phyloP scores from a whole-genome alignment of 257 asterid species.

The Solanum chilense region DNA sequence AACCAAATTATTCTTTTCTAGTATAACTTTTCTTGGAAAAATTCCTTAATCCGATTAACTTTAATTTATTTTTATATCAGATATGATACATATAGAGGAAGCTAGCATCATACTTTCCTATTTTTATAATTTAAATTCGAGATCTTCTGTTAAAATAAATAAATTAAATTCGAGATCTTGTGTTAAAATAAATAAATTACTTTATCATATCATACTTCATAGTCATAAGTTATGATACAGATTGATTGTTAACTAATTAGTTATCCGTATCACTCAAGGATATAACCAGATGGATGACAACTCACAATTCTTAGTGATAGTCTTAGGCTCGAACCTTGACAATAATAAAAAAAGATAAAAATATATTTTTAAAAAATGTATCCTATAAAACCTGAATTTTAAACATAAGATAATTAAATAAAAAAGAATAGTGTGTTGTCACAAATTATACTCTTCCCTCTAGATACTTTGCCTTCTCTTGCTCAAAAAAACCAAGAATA shows the following conservation, averaged over 20 bases:
- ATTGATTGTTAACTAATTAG: not conserved
- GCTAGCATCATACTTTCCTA: no score
- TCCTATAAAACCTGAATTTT: no score
- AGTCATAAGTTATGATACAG: no score
- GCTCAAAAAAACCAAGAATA: not conserved
- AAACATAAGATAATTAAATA: no score
- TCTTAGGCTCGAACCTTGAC: not conserved
- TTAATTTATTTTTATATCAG: not conserved
- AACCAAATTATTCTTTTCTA: not conserved
- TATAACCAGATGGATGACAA: not conserved
- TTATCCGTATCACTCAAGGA: not conserved
- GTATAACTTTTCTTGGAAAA: not conserved
- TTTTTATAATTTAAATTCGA: no score
- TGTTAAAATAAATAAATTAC: no score
- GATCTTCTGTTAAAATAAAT: no score
- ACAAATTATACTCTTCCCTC: not conserved
- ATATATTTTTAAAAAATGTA: no score
- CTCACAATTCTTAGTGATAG: not conserved
- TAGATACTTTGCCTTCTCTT: not conserved
- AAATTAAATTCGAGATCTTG: no score
- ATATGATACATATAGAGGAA: no score
- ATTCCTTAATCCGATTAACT: not conserved
- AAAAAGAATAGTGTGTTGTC: not conserved
- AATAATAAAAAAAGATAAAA: not conserved
- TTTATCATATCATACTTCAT: no score